phyloP scores from a whole-genome alignment of 345 rosid genomes.

The Excoecaria cochinchinensis region DNA sequence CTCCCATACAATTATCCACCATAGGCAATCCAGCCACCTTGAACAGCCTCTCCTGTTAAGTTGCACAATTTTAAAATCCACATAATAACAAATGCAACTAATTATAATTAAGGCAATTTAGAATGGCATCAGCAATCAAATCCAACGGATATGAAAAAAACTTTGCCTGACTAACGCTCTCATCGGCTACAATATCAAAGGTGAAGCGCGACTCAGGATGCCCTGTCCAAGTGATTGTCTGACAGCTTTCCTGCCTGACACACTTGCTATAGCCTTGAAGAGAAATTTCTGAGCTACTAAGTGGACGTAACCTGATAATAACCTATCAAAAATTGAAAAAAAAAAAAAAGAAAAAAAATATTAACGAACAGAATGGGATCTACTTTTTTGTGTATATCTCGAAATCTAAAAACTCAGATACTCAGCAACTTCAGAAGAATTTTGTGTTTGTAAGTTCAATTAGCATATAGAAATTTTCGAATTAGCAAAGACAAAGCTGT shows the following conservation, averaged over 20 bases:
- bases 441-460: neutral
- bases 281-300: slow-evolving; percentile 78
- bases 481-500: neutral
- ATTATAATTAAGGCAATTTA: neutral
- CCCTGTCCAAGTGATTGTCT: slow-evolving; percentile 83
- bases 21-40: slow-evolving; percentile 92
- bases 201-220: slow-evolving; percentile 92
- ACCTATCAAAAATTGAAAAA: slow-evolving; percentile 44
- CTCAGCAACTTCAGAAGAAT: too few relatives aligned
- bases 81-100: neutral
- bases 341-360: neutral
- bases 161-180: slow-evolving; percentile 78
- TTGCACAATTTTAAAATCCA: slow-evolving; percentile 9
- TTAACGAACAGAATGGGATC: neutral
- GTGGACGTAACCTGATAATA: slow-evolving; percentile 83
- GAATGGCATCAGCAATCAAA: neutral
- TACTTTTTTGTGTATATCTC: neutral
- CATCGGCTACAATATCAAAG: slow-evolving; percentile 91
- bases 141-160: neutral
- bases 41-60: slow-evolving; percentile 74
- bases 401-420: neutral
- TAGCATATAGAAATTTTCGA: neutral
- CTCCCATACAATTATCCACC: slow-evolving; percentile 96
- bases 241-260: slow-evolving; percentile 80
- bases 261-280: slow-evolving; percentile 74